Percentiles rank a stretch among this genome's conserved stretches.
Evolutionary conservation across 345 rosid genomes (phyloP).

Genomic region (Boechera divaricarpa): DNA sequence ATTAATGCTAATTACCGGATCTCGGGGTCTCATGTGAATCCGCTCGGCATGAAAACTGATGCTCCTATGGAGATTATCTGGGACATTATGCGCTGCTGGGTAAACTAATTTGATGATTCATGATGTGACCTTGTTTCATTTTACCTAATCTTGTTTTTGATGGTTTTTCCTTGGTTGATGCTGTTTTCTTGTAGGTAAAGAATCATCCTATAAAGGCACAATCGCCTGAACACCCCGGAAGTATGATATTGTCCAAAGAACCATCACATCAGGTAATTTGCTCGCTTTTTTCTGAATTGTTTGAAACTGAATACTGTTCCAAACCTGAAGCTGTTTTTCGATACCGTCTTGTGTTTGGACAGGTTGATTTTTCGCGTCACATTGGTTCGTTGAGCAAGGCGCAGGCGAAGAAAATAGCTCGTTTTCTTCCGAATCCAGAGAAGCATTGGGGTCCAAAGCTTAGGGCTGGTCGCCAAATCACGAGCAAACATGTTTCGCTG

Average conservation of each 20-base stretch:
- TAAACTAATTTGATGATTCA: constrained; percentile 70
- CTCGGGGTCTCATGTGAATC: constrained; percentile 90
- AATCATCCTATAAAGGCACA: constrained; percentile 91
- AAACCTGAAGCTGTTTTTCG: background rate
- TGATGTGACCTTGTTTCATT: constrained; percentile 60
- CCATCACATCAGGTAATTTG: constrained; percentile 68
- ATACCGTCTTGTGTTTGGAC: constrained; percentile 19
- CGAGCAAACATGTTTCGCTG: constrained; percentile 89
- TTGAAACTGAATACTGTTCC: background rate
- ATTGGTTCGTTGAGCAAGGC: constrained; percentile 93
- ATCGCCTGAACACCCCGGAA: constrained; percentile 81
- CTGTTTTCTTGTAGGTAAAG: constrained; percentile 60
- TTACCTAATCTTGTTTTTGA: constrained; percentile 57
- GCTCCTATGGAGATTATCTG: constrained; percentile 97
- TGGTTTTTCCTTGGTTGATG: background rate
- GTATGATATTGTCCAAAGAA: constrained; percentile 81
- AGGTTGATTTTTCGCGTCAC: constrained; percentile 92
- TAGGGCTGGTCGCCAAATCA: constrained; percentile 88
- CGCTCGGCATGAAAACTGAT: constrained; percentile 88
- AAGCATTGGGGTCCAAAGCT: constrained; percentile 98
- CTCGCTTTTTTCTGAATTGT: background rate
- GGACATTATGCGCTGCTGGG: constrained; percentile 99
- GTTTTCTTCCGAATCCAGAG: constrained; percentile 94
- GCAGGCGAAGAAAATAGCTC: constrained; percentile 88
- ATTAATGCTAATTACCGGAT: constrained; percentile 84